Base-by-base conservation (phyloP, 2,329 filamentous ascomycete species). In the Diaporthe humulicola region DNA sequence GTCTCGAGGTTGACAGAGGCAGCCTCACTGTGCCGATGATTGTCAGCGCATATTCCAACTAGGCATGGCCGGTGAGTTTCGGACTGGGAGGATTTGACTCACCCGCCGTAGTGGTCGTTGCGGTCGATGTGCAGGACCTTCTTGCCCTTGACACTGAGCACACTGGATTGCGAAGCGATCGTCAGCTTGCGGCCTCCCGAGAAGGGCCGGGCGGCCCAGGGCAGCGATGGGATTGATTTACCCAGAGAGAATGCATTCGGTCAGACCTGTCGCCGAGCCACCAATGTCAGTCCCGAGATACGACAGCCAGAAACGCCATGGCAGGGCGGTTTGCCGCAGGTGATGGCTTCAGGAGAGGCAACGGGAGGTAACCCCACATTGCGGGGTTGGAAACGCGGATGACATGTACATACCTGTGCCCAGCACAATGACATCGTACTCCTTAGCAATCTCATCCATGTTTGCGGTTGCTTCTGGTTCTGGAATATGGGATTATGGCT, bases 61-160 rank as follows among this genome's bases (percentile, higher is more conserved):
- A 6, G 25, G 14, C 19, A 45, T 10, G 3, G 38, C 38, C 73
- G 19, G 50, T 10, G 10, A 10, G 19, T 22, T 15, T 64, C 22
- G 48, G 60, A 28, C 19, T 72, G 77, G 79, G 69, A 81, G 78
- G 9, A 40, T 33, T 76, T 73, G 76, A 89, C 94, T 82, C 88
- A 98, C 96, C 95, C 97, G 90, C 97, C 97, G 83, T 98, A 98
- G 89, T 98, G 96, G 85, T 98, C 95, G 85, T 98, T 98, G 84
- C 96, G 93, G 88, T 98, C 97, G 85, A 99, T 98, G 88, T 99
- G 97, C 78, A 99, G 91, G 83, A 99, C 97, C 89, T 98, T 98
- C 90, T 98, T 96, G 85, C 96, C 96, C 90, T 98, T 98, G 82
- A 98, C 96, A 88, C 95, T 98, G 84, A 98, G 88, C 77, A 99